Conservation (phyloP, 2,329 filamentous ascomycete species). For the Colletotrichum cordylinicola region DNA sequence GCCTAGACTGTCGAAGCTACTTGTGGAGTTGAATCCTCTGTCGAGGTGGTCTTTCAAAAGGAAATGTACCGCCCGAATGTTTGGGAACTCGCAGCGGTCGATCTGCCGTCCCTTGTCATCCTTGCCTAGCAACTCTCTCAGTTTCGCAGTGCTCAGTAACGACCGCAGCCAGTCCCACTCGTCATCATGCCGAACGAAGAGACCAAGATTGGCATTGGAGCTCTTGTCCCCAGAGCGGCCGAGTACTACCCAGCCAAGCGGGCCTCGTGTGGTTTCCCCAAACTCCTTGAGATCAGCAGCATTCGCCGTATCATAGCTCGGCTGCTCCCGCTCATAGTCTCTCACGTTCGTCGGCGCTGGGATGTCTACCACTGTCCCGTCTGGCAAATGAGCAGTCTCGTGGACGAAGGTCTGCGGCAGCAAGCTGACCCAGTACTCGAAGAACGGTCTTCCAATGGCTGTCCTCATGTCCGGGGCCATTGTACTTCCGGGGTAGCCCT, state of each 20-base stretch:
- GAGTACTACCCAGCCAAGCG: slow-evolving; percentile 13
- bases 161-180: slow-evolving; percentile 46
- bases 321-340: not conserved
- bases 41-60: slow-evolving; percentile 19
- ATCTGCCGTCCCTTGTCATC: slow-evolving; percentile 34
- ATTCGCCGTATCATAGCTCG: not conserved
- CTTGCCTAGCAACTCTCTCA: slow-evolving; percentile 36
- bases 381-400: slow-evolving; percentile 24
- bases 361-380: slow-evolving; percentile 23
- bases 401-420: slow-evolving; percentile 27
- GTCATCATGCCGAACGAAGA: slow-evolving; percentile 43
- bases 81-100: slow-evolving; percentile 45
- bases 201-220: slow-evolving; percentile 40
- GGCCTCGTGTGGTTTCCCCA: not conserved
- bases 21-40: slow-evolving; percentile 18
- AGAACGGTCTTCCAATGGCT: slow-evolving; percentile 38
- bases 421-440: slow-evolving; percentile 35
- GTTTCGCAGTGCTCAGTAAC: slow-evolving; percentile 37
- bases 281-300: not conserved
- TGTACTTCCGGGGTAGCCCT: slow-evolving; percentile 42
- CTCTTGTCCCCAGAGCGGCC: slow-evolving; percentile 40
- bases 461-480: slow-evolving; percentile 41
- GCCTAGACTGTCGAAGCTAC: slow-evolving; percentile 32
- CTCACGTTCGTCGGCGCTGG: not conserved
- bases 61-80: slow-evolving; percentile 29